phyloP scores from a whole-genome alignment of 306 rosid species.

The Ziziphus jujuba region DNA sequence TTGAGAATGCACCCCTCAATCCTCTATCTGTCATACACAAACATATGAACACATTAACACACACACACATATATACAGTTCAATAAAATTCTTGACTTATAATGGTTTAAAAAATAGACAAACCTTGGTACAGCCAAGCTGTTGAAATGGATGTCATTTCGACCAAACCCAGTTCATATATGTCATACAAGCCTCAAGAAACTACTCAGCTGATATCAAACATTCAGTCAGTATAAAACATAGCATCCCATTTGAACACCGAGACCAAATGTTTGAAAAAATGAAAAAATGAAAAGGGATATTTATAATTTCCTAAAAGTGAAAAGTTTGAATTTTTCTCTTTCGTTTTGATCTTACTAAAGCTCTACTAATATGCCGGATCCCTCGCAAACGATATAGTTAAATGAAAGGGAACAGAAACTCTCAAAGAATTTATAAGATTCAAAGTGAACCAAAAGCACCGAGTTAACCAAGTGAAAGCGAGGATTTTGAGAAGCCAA shows the following conservation, averaged over 20 bases:
- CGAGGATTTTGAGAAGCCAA: too few relatives aligned
- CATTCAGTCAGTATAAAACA: not conserved
- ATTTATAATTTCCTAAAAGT: not conserved
- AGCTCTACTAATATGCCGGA: too few relatives aligned
- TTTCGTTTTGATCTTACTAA: too few relatives aligned
- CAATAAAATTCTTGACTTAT: not conserved
- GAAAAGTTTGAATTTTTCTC: too few relatives aligned
- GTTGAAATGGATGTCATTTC: constrained; percentile 45
- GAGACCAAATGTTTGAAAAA: not conserved
- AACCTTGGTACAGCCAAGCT: constrained; percentile 44
- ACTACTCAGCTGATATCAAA: not conserved
- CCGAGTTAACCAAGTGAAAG: too few relatives aligned
- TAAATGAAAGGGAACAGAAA: too few relatives aligned
- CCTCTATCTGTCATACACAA: constrained; percentile 42
- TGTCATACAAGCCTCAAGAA: constrained; percentile 16
- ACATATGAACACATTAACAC: not conserved
- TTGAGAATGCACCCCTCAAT: constrained; percentile 35
- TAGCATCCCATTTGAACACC: not conserved
- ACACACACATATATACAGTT: not conserved
- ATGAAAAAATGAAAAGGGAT: too few relatives aligned
- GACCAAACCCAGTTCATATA: constrained; percentile 19
- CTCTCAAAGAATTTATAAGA: too few relatives aligned
- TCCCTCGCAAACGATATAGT: too few relatives aligned
- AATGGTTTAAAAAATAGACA: not conserved
- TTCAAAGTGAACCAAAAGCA: too few relatives aligned